Percentiles rank a stretch among this genome's conserved stretches.
Evolutionary conservation across 331 rosid species (phyloP).

Genomic region (Malus hybrid): DNA sequence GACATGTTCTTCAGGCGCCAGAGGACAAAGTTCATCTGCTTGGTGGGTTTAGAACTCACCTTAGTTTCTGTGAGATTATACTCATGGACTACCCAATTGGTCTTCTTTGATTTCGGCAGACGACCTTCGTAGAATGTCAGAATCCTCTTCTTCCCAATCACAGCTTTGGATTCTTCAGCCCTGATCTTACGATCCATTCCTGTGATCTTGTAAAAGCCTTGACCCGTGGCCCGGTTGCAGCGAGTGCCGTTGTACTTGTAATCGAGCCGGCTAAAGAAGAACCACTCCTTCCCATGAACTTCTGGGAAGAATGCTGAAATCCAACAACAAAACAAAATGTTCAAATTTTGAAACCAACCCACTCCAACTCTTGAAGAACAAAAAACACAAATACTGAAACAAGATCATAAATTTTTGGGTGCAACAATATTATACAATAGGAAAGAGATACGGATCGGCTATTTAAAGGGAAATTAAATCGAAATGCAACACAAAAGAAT

Average conservation of each 20-base stretch:
- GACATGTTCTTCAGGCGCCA: conserved; percentile 1
- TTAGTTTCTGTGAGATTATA: not conserved
- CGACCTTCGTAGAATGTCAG: not conserved
- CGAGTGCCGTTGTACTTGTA: conserved; percentile 27
- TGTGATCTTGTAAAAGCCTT: conserved; percentile 51
- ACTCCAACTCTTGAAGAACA: no score
- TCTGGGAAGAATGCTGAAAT: not conserved
- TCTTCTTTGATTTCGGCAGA: conserved; percentile 5
- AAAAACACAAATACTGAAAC: no score
- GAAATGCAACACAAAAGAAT: no score
- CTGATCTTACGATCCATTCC: conserved; percentile 25
- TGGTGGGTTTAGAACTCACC: not conserved
- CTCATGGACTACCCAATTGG: conserved; percentile 26
- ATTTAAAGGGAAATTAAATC: no score
- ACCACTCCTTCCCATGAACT: conserved; percentile 23
- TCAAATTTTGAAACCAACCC: not conserved
- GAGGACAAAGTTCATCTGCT: not conserved
- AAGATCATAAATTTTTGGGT: no score
- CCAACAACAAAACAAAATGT: not conserved
- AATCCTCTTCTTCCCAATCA: no score
- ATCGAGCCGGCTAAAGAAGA: conserved; percentile 32
- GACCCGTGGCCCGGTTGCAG: conserved; percentile 26
- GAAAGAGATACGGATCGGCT: no score
- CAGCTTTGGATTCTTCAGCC: not conserved
- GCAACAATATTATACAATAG: no score